These are phyloP conservation scores for Penicillium nordicum DNA, from an alignment of 2,329 filamentous ascomycete genomes.

Conservation along the genomic window DNA sequence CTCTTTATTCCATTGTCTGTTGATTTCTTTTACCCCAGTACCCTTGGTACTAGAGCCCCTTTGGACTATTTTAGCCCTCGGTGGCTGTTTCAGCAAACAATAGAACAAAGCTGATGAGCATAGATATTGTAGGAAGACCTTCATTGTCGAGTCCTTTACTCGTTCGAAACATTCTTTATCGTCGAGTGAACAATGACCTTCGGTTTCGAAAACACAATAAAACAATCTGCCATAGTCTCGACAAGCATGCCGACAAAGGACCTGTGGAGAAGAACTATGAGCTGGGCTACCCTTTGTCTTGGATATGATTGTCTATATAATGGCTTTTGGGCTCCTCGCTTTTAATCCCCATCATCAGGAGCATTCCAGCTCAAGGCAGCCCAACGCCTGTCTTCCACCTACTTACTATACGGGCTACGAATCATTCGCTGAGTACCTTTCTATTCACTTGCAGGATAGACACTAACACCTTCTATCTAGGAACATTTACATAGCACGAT, in stretches of 20 bases:
- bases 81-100: background rate
- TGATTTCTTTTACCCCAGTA: background rate
- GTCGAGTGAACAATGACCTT: background rate
- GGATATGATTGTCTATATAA: conserved; percentile 4
- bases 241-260: background rate
- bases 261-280: background rate
- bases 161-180: background rate
- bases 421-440: background rate
- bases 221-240: background rate
- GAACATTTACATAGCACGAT: background rate
- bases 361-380: background rate
- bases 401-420: background rate
- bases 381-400: background rate
- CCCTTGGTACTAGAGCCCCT: background rate
- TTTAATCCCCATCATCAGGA: background rate
- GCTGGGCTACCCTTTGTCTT: background rate
- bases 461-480: background rate
- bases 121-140: background rate
- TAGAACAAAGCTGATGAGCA: background rate
- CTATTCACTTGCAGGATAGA: background rate
- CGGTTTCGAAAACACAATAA: background rate
- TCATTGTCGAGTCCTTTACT: background rate
- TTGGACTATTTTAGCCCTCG: background rate
- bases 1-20: background rate
- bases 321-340: background rate